phyloP scores from a whole-genome alignment of 176 grass and related monocot genomes.

The Zoysia japonica region DNA sequence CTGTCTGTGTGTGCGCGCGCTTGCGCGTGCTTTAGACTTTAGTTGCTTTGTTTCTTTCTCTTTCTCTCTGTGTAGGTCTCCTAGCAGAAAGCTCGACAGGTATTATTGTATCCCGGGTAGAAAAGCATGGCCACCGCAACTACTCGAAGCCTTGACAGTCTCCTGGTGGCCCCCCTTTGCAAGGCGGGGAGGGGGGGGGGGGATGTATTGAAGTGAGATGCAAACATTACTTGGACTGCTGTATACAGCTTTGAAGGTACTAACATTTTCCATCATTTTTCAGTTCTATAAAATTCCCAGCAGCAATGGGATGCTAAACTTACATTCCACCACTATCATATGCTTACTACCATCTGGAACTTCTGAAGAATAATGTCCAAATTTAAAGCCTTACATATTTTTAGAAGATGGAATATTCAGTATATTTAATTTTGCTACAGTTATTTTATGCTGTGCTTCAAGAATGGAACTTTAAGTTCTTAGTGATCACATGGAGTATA shows the following conservation, averaged over 20 bases:
- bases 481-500: neutral
- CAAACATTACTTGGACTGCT: neutral
- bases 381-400: neutral
- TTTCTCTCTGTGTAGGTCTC: conserved; percentile 25
- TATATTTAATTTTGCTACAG: neutral
- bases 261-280: neutral
- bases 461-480: neutral
- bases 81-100: conserved; percentile 41
- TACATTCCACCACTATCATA: neutral
- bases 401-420: neutral
- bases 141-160: conserved; percentile 55
- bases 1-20: neutral
- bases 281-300: neutral
- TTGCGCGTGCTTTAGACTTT: conserved; percentile 42
- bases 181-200: conserved; percentile 6
- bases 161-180: conserved; percentile 38
- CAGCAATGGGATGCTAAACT: neutral
- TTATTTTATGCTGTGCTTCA: neutral
- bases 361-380: neutral
- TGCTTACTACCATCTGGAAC: neutral
- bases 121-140: conserved; percentile 54
- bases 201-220: neutral
- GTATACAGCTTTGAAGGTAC: neutral
- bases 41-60: conserved; percentile 50
- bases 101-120: conserved; percentile 67